These are phyloP conservation scores for Apiotrichum laibachii DNA, from an alignment of 1,284 basidiomycete genomes.

Conservation along the genomic window DNA sequence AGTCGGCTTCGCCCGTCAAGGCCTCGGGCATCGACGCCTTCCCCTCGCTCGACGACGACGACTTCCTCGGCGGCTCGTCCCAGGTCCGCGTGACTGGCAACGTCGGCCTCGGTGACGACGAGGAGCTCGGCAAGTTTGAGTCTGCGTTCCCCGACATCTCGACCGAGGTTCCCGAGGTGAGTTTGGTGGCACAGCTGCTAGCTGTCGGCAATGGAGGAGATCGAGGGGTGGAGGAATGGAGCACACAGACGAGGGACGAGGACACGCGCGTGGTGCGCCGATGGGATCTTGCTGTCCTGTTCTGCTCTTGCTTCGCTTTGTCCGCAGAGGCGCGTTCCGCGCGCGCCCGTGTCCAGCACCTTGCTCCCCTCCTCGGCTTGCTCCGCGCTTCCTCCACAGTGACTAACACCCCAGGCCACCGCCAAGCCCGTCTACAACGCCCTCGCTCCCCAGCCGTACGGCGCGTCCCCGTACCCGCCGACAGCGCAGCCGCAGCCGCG, in stretches of 20 bases:
- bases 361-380: too few species aligned
- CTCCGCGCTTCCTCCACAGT: background rate
- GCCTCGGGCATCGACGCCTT: constrained; percentile 59
- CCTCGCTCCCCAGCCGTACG: constrained; percentile 45
- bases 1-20: constrained; percentile 16
- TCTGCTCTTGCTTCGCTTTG: too few species aligned
- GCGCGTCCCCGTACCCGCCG: constrained; percentile 47
- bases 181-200: too few species aligned
- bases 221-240: too few species aligned
- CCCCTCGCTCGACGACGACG: constrained; percentile 60
- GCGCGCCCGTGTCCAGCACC: too few species aligned
- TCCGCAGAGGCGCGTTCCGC: too few species aligned
- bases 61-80: constrained; percentile 7
- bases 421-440: constrained; percentile 48
- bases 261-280: too few species aligned
- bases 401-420: constrained; percentile 15
- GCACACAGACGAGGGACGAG: too few species aligned
- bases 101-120: constrained; percentile 51
- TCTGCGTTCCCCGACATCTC: constrained; percentile 86
- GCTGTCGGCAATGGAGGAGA: background rate
- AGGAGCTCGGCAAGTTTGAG: constrained; percentile 87
- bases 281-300: too few species aligned
- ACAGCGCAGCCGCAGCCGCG: constrained; percentile 56
- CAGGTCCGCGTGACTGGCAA: constrained; percentile 74
- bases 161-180: constrained; percentile 36